Percentiles rank a stretch among this genome's conserved stretches.
Conservation (phyloP, 169 alveolate species). For the Theileria annulata region DNA sequence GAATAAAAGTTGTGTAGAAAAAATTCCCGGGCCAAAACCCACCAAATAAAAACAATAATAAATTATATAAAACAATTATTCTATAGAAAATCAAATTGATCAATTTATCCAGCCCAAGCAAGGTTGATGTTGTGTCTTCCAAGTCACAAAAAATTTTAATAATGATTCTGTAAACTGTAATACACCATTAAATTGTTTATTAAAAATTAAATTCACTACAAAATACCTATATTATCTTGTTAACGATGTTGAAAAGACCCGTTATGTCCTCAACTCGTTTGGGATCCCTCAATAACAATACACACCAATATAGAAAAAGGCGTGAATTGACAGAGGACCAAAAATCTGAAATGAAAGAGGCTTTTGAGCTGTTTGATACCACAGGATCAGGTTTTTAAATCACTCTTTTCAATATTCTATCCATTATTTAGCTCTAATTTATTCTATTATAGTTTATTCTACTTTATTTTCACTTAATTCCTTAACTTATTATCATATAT, state of each 20-base stretch:
- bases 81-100: neutral
- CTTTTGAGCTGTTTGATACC: conserved; percentile 96
- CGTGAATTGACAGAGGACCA: conserved; percentile 91
- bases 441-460: neutral
- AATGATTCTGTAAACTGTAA: conserved; percentile 3
- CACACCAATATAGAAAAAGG: conserved; percentile 57
- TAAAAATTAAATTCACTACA: conserved; percentile 4
- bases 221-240: neutral
- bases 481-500: neutral
- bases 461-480: neutral
- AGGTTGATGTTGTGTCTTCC: conserved; percentile 23
- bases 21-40: neutral
- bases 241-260: conserved; percentile 16
- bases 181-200: neutral
- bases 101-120: conserved; percentile 1
- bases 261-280: conserved; percentile 7
- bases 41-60: neutral
- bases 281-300: conserved; percentile 2
- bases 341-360: conserved; percentile 94
- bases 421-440: neutral
- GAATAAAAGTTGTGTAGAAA: neutral
- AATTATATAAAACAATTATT: too few relatives aligned
- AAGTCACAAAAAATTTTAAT: conserved; percentile 1
- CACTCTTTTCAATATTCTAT: neutral
- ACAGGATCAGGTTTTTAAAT: conserved; percentile 87